Percentiles rank a stretch among this genome's conserved stretches.
These are phyloP conservation scores for Lathyrus aphaca DNA, from an alignment of 306 rosid genomes.

Conservation along the genomic window DNA sequence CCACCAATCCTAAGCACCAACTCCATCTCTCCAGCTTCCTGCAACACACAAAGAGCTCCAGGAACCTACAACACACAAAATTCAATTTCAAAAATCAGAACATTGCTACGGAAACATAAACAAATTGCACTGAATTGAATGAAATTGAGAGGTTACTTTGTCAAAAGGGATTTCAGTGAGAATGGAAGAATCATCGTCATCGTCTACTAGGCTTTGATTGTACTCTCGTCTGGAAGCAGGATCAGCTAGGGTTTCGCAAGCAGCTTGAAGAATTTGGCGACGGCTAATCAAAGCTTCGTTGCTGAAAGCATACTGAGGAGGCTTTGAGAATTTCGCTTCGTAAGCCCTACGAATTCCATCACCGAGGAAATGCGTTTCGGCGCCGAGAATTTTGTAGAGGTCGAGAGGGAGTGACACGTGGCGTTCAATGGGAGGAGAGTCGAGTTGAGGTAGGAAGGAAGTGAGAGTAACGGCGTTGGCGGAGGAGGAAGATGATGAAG, in stretches of 20 bases:
- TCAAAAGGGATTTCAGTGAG: conserved; percentile 88
- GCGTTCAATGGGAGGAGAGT: conserved; percentile 59
- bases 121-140: background rate
- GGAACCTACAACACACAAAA: conserved; percentile 65
- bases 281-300: conserved; percentile 81
- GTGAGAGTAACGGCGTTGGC: conserved; percentile 50
- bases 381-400: conserved; percentile 78
- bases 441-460: conserved; percentile 38
- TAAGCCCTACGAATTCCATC: conserved; percentile 86
- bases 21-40: conserved; percentile 86
- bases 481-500: conserved; percentile 51
- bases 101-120: background rate
- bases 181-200: conserved; percentile 63
- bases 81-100: background rate
- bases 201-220: conserved; percentile 71
- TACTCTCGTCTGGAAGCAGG: conserved; percentile 74
- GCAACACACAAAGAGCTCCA: conserved; percentile 88
- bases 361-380: conserved; percentile 86
- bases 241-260: conserved; percentile 88
- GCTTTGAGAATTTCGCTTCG: conserved; percentile 85
- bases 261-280: conserved; percentile 86
- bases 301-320: conserved; percentile 84
- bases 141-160: conserved; percentile 51
- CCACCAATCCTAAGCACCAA: conserved; percentile 77
- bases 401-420: conserved; percentile 72